These are phyloP conservation scores for Penicilliopsis zonata DNA, from an alignment of 495 filamentous ascomycete genomes.

Conservation along the genomic window DNA sequence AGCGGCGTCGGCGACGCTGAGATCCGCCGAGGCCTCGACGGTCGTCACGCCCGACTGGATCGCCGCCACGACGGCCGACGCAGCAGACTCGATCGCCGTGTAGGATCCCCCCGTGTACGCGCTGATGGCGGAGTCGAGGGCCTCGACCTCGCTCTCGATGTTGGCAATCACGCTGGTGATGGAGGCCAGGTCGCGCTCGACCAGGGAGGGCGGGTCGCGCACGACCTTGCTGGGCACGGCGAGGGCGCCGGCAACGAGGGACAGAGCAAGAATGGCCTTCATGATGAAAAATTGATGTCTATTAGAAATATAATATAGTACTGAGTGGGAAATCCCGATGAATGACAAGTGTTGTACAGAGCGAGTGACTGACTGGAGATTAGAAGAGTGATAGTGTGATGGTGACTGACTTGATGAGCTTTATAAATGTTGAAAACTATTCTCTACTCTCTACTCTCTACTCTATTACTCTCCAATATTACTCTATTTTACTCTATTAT, in stretches of 20 bases:
- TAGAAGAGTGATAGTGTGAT: too few species aligned
- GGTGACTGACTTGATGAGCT: too few species aligned
- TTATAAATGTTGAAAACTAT: too few species aligned
- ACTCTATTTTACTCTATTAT: too few species aligned
- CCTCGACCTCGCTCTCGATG: constrained; percentile 17
- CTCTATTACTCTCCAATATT: too few species aligned
- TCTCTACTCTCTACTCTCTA: too few species aligned
- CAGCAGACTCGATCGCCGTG: constrained; percentile 16
- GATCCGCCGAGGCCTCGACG: constrained; percentile 9
- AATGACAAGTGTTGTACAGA: too few species aligned
- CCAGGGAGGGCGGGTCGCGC: constrained; percentile 10
- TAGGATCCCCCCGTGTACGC: constrained; percentile 20
- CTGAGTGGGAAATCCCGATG: too few species aligned
- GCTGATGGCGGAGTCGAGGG: constrained; percentile 23
- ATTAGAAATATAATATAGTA: neutral
- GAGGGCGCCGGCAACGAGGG: constrained; percentile 13
- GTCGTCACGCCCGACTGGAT: constrained; percentile 18
- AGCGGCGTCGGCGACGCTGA: constrained; percentile 18
- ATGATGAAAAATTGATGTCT: constrained; percentile 12
- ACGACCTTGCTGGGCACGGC: constrained; percentile 11
- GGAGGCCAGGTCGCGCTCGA: constrained; percentile 18
- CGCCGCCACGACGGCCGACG: constrained; percentile 17
- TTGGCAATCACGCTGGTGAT: constrained; percentile 17
- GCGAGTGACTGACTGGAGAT: too few species aligned
- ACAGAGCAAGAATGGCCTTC: constrained; percentile 25